Base-by-base conservation (phyloP, 2,329 filamentous ascomycete genomes). In the Beauveria asiatica region DNA sequence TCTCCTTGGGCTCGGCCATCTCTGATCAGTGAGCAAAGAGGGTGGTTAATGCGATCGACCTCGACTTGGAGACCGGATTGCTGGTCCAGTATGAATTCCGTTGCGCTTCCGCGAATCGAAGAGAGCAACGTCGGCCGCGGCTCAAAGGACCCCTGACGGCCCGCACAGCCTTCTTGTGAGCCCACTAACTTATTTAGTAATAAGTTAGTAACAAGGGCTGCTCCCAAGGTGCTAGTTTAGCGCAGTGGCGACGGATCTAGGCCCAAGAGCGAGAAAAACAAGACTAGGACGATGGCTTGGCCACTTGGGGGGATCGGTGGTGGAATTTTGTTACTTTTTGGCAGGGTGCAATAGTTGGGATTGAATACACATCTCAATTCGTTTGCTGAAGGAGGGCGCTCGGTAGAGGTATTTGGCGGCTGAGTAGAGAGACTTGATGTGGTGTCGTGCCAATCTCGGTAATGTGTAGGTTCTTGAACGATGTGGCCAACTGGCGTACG, bases 231-330 rank as follows among this genome's bases (percentile, higher is more conserved):
- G 45, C 56, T 59, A 59, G 37, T 16, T 52, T 44, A 45, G 53
- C 41, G 53, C n/a, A 45, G 48, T 52, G 56, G 56, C 48, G 45
- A 45, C 23, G 39, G 39, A 59, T 59, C 56, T 51, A 45, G 56
- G 56, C 48, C 56, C 45, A 49, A 11, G 23, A 21, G n/a, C 23
- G 48, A 41, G 25, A 49, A 17, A 21, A 27, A 13, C 17, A 48
- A 41, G 39, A 23, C 45, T 50, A 50, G 42, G 23, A 49, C 45
- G n/a, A 48, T 50, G 37, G 45, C 45, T 57, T 50, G 21, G 23
- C 45, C 45, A 30, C 19, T 42, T 42, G 49, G 21, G 37, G 37
- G 13, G 33, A 21, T 27, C 5, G 30, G 2, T 45, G 42, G 45
- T 50, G 45, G 55, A 37, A 39, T 45, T 30, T 5, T 23, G 48